Evolutionary conservation across 768 basidiomycete genomes (phyloP), one percentile per base, ranked within the genome.

Genomic region (Postia placenta): DNA sequence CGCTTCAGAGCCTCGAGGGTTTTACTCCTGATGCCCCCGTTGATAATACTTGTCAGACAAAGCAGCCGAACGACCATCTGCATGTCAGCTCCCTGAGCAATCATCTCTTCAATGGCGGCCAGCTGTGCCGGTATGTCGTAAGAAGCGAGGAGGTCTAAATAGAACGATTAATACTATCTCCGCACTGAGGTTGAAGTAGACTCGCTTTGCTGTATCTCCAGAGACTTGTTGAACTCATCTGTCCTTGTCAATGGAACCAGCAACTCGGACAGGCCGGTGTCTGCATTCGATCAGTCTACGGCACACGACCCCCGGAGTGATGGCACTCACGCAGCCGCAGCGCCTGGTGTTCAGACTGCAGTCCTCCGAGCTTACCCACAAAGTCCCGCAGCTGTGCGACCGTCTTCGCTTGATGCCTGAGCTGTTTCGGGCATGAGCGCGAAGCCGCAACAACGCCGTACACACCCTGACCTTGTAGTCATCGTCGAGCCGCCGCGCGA

Each of bases 181-280:
- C 36, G 37, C 12, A 20, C 4, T 22, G 54, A 49, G 11, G n/a
- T n/a, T n/a, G 30, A 23, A 36, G 30, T 5, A 27, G 15, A 63
- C 79, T 61, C 60, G 92, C 93, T 98, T 66, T 98, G 96, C 61
- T 98, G 95, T 12, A 96, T 87, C 69, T 98, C 94, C 9, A 99
- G 73, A 11, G 85, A 87, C 60, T 83, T 87, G 67, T 92, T 92
- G 69, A 99, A 99, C 40, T 85, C 69, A 35, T 95, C 88, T 12
- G 88, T 87, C 46, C 80, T 74, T 1, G 94, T 98, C 51, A 85
- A 72, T 20, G 88, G 83, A 51, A 92, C 81, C 37, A 99, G 74
- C 62, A 92, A 70, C 67, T 98, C 96, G n/a, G 92, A 94, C 40
- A 99, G 63, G 25, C 87, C 87, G 48, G 93, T 98, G 65, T 99